phyloP scores from a whole-genome alignment of 169 alveolate genomes.

The Babesia divergens region DNA sequence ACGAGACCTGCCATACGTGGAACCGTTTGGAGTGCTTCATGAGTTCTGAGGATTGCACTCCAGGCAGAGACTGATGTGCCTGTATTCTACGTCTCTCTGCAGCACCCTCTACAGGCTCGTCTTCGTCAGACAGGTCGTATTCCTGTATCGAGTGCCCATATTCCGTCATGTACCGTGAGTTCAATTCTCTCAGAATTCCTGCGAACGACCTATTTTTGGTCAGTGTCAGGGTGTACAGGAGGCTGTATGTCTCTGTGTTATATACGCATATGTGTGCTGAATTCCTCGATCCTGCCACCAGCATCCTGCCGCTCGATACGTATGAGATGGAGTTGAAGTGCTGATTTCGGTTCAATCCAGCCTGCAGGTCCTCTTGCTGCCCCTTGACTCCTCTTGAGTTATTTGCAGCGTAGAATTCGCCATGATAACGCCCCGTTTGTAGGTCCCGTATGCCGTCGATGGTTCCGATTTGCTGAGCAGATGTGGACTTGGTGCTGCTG shows the following conservation, averaged over 20 bases:
- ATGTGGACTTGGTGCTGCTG: not conserved
- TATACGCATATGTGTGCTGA: constrained; percentile 73
- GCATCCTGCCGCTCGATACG: constrained; percentile 66
- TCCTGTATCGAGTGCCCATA: constrained; percentile 55
- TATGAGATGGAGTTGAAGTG: constrained; percentile 72
- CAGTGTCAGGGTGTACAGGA: constrained; percentile 57
- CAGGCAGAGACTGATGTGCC: constrained; percentile 70
- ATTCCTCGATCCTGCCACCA: constrained; percentile 71
- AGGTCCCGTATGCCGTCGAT: constrained; percentile 86
- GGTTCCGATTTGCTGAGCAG: constrained; percentile 69
- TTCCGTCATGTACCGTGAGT: constrained; percentile 67
- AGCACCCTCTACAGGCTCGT: constrained; percentile 55
- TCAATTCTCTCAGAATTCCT: constrained; percentile 65
- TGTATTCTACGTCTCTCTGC: constrained; percentile 58
- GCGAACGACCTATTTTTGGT: constrained; percentile 67
- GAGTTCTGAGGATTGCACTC: constrained; percentile 65
- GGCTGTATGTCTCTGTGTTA: constrained; percentile 63
- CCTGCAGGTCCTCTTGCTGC: constrained; percentile 34
- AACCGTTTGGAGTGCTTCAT: constrained; percentile 20
- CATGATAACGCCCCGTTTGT: constrained; percentile 73
- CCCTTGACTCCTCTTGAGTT: constrained; percentile 42
- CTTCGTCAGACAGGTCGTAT: constrained; percentile 54
- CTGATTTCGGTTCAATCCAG: constrained; percentile 64
- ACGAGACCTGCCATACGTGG: constrained; percentile 56
- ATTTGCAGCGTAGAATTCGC: constrained; percentile 74